Conservation (phyloP, 2,329 filamentous ascomycete species). For the Herpotrichia juniperi region DNA sequence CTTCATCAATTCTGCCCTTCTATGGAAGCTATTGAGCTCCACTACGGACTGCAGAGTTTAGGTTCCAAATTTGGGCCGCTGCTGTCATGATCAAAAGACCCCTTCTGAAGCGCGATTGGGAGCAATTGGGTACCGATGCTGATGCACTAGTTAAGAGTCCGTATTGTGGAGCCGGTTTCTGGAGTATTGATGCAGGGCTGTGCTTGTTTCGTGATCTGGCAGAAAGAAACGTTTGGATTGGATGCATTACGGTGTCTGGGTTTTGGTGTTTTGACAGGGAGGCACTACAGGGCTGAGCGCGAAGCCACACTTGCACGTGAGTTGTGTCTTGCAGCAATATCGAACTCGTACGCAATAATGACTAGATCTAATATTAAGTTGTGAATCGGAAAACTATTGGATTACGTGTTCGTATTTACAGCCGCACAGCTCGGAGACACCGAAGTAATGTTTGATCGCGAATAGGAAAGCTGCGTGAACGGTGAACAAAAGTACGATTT, state of each 20-base stretch:
- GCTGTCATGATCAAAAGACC: background rate
- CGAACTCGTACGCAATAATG: background rate
- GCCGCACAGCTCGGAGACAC: conserved; percentile 1
- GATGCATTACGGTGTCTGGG: conserved; percentile 1
- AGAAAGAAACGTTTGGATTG: conserved; percentile 33
- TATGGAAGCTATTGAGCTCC: too few relatives aligned
- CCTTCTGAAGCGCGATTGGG: background rate
- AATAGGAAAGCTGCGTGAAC: conserved; percentile 1
- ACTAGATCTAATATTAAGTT: background rate
- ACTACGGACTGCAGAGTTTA: background rate
- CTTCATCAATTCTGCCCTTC: too few relatives aligned
- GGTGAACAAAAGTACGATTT: conserved; percentile 2
- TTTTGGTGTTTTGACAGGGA: conserved; percentile 2
- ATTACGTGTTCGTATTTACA: background rate
- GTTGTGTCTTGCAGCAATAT: background rate
- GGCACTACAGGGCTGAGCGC: background rate
- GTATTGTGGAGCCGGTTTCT: conserved; percentile 10
- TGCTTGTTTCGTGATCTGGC: conserved; percentile 29
- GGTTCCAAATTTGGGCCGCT: background rate
- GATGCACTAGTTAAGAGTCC: background rate
- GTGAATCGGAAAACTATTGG: background rate
- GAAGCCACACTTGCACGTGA: conserved; percentile 6
- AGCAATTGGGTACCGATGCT: conserved; percentile 2
- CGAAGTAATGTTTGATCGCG: conserved; percentile 3
- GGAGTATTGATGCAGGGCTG: conserved; percentile 23